Evolutionary conservation across 1,139 yeast genomes (phyloP), one percentile per base, ranked within the genome.

Genomic region (Diutina rugosa): DNA sequence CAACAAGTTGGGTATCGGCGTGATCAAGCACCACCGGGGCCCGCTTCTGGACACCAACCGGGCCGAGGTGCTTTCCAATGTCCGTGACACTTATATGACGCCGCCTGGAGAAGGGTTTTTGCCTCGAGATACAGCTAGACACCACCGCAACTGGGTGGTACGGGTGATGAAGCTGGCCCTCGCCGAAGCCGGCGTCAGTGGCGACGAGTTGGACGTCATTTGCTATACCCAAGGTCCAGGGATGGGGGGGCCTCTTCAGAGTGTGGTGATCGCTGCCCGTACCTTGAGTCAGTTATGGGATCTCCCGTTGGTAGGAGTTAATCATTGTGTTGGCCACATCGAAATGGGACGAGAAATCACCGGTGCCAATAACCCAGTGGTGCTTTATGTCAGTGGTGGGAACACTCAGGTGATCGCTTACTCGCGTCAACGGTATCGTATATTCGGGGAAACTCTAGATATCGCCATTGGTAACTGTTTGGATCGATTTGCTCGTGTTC

Each of bases 301-400:
- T 6, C 73, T 87, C 38, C 99, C 99, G 0, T 69, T 93, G 46
- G 86, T 93, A 5, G 99, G 98, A 0, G 99, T 95, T 0, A 95
- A 93, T 64, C 99, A 93, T 69, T 93, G 99, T 70, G 84, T 93
- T 30, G 99, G 99, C 0, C 99, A 93, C 69, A 93, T 93, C 58
- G 99, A 95, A 67, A 93, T 93, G 99, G 99, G 99, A 3, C 74
- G 99, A 60, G 99, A 93, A 66, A 91, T 93, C 64, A 93, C 99
- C 0, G 95, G 95, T 5, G 98, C 99, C 0, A 79, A 79, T 30
- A 91, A 95, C 65, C 99, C 99, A 0, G 98, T 93, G 55, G 99
- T 93, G 14, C 75, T 93, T 56, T 93, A 93, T 64, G 99, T 93
- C 4, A 88, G 97, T 68, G 99, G 99, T 30, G 99, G 99, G 51